phyloP scores from a whole-genome alignment of 2,329 filamentous ascomycete genomes.

The Ophiocordyceps sinensis region DNA sequence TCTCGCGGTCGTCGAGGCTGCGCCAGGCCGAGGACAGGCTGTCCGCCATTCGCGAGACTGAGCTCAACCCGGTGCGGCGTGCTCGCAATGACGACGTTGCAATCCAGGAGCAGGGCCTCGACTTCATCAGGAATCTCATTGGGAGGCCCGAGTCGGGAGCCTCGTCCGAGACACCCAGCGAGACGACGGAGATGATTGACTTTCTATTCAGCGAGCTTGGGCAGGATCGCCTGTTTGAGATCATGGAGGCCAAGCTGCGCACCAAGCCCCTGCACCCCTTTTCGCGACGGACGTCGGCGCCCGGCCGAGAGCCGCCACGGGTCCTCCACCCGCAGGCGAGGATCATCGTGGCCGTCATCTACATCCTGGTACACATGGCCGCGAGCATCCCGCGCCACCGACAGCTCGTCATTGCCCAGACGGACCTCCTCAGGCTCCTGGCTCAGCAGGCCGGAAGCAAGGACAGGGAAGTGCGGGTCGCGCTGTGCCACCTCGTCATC shows the following conservation, averaged over 20 bases:
- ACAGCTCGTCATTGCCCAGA: constrained; percentile 63
- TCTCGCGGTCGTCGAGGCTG: constrained; percentile 25
- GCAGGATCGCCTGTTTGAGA: constrained; percentile 63
- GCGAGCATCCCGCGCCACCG: constrained; percentile 68
- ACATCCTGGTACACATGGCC: constrained; percentile 76
- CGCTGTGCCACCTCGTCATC: constrained; percentile 69
- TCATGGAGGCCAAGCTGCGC: constrained; percentile 65
- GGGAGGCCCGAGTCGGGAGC: constrained; percentile 39
- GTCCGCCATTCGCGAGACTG: constrained; percentile 43
- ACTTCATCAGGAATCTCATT: constrained; percentile 82
- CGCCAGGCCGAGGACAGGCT: constrained; percentile 36
- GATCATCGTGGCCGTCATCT: constrained; percentile 65
- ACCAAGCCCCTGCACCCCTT: constrained; percentile 42
- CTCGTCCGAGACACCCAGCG: constrained; percentile 32
- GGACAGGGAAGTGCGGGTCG: constrained; percentile 58
- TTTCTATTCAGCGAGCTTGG: constrained; percentile 65
- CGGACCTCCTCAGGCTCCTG: constrained; percentile 57
- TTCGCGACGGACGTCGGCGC: constrained; percentile 22
- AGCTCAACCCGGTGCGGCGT: constrained; percentile 52
- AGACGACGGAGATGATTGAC: constrained; percentile 65
- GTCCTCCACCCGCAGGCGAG: constrained; percentile 46
- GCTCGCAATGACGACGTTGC: constrained; percentile 65
- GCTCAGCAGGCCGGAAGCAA: constrained; percentile 60
- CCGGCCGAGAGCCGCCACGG: constrained; percentile 27
- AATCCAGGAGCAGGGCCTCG: constrained; percentile 81